Conservation (phyloP, 2,329 filamentous ascomycete species). For the Talaromyces amestolkiae region DNA sequence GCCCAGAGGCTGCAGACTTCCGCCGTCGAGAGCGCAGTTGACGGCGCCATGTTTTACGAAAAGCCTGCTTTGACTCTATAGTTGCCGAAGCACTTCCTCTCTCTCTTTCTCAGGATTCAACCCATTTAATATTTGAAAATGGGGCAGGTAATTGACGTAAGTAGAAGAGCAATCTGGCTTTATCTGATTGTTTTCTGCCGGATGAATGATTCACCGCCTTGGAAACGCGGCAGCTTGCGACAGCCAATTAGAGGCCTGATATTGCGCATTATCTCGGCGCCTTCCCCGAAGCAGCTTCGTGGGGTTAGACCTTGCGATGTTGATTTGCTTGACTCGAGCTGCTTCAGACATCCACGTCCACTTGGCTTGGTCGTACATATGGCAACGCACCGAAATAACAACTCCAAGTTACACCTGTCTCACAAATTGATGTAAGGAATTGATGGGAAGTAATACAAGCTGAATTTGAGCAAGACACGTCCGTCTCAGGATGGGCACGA, state of each 20-base stretch:
- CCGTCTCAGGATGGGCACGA: slow-evolving; percentile 31
- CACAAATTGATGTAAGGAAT: background rate
- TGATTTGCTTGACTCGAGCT: background rate
- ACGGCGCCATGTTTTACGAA: slow-evolving; percentile 30
- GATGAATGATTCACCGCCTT: slow-evolving; percentile 26
- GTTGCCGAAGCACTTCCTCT: background rate
- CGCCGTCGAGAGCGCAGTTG: slow-evolving; percentile 46
- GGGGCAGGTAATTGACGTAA: background rate
- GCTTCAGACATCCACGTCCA: background rate
- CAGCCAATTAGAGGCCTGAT: slow-evolving; percentile 8
- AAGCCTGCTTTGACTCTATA: background rate
- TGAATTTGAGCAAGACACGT: background rate
- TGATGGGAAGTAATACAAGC: background rate
- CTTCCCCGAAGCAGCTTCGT: slow-evolving; percentile 17
- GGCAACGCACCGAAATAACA: background rate
- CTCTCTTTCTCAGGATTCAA: background rate
- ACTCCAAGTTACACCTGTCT: background rate
- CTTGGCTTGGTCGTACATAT: background rate
- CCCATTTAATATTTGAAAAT: slow-evolving; percentile 2
- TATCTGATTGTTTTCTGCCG: slow-evolving; percentile 22
- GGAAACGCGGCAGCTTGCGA: background rate
- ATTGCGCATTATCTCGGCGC: slow-evolving; percentile 16
- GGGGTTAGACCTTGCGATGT: background rate
- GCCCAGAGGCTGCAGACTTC: slow-evolving; percentile 60
- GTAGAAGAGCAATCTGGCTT: slow-evolving; percentile 33